phyloP scores from a whole-genome alignment of 2,329 filamentous ascomycete species.

The Diaporthe ilicicola region DNA sequence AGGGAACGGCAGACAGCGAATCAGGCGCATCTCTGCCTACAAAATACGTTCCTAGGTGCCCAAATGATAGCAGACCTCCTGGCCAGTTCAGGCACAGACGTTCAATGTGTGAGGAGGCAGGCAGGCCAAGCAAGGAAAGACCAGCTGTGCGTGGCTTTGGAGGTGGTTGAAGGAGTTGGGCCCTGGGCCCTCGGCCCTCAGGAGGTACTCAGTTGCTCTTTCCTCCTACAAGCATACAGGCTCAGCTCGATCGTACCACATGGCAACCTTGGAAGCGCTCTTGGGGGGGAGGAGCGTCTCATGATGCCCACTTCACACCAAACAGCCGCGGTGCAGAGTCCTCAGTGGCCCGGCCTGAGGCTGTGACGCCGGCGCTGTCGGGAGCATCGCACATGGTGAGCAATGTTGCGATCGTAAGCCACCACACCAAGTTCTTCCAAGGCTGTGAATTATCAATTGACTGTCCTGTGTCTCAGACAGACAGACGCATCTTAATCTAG shows the following conservation, averaged over 20 bases:
- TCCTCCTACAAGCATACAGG: not conserved
- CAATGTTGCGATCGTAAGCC: not conserved
- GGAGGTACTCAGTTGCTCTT: not conserved
- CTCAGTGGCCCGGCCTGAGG: not conserved
- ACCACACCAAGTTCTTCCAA: not conserved
- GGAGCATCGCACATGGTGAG: not conserved
- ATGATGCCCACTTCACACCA: not conserved
- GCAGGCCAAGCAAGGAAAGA: not conserved
- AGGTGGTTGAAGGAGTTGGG: not conserved
- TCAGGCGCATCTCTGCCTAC: not conserved
- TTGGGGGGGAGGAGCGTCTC: not conserved
- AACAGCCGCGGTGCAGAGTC: too few relatives aligned
- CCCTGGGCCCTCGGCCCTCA: not conserved
- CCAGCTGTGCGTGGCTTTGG: not conserved
- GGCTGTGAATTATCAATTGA: too few relatives aligned
- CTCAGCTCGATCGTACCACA: not conserved
- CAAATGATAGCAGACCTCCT: not conserved
- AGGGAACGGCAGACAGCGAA: not conserved
- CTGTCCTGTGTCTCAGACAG: not conserved
- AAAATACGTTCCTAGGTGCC: too few relatives aligned
- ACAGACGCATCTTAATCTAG: not conserved
- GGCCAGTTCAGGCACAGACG: not conserved
- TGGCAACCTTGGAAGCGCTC: not conserved
- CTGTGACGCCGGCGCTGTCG: not conserved
- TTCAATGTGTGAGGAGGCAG: not conserved